phyloP scores from a whole-genome alignment of 495 filamentous ascomycete genomes.

The Daldinia grandis region DNA sequence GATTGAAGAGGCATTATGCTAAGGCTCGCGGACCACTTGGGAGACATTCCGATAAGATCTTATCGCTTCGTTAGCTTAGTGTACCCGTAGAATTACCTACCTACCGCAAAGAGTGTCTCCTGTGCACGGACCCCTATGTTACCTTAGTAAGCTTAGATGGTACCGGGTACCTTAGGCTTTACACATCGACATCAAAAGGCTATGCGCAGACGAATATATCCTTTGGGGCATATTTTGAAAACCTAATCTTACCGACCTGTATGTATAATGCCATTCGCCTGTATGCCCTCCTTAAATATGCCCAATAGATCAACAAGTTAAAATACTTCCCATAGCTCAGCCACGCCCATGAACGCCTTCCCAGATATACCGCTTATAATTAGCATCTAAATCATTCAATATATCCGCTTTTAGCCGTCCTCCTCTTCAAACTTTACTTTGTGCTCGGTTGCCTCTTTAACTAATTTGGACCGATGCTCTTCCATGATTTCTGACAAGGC shows the following conservation, averaged over 20 bases:
- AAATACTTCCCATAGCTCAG: constrained; percentile 8
- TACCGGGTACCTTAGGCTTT: no score
- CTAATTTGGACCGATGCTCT: constrained; percentile 33
- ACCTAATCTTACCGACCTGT: constrained; percentile 8
- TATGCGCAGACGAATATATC: background rate
- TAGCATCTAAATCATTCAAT: background rate
- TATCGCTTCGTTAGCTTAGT: constrained; percentile 7
- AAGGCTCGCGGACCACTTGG: background rate
- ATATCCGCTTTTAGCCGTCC: constrained; percentile 8
- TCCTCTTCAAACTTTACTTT: constrained; percentile 18
- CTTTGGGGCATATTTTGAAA: constrained; percentile 1
- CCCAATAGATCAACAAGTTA: constrained; percentile 2
- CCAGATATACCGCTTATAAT: constrained; percentile 2
- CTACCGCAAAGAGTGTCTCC: background rate
- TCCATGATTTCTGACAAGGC: constrained; percentile 48
- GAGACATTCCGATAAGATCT: constrained; percentile 4
- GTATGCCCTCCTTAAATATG: constrained; percentile 10
- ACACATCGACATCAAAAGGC: background rate
- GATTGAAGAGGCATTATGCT: constrained; percentile 24
- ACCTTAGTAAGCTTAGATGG: no score
- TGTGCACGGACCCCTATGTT: background rate
- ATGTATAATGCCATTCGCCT: constrained; percentile 18
- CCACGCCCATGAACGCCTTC: constrained; percentile 27
- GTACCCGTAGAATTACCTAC: constrained; percentile 16
- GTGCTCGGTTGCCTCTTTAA: constrained; percentile 11